Conservation (phyloP, 192 early-diverging fungal species). For the Mortierella claussenii region DNA sequence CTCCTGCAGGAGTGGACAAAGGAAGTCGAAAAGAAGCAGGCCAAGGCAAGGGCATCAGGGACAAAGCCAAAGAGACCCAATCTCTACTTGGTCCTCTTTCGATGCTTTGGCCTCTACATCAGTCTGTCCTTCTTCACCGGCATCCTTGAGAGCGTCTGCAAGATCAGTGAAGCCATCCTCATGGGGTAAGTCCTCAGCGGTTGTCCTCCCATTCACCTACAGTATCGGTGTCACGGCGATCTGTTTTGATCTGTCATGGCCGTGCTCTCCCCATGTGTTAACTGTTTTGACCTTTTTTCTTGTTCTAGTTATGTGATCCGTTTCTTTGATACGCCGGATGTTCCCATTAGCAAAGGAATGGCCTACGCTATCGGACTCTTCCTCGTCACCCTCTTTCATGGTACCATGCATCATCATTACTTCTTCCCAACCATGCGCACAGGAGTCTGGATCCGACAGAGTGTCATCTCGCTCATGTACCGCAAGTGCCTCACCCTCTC, state of each 20-base stretch:
- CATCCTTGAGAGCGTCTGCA: slow-evolving; percentile 38
- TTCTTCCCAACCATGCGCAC: slow-evolving; percentile 57
- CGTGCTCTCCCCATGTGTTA: not conserved
- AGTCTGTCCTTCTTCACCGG: slow-evolving; percentile 36
- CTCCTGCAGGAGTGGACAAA: slow-evolving; percentile 37
- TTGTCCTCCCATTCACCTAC: no score
- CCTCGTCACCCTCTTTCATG: slow-evolving; percentile 52
- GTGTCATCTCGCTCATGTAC: slow-evolving; percentile 53
- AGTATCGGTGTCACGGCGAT: no score
- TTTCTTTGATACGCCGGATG: slow-evolving; percentile 30
- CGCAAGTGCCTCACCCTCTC: slow-evolving; percentile 52
- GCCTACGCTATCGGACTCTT: slow-evolving; percentile 46
- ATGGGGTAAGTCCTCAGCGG: slow-evolving; percentile 41
- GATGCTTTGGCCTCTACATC: slow-evolving; percentile 50
- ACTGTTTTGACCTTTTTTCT: no score
- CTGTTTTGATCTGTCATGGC: no score
- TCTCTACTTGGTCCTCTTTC: slow-evolving; percentile 32
- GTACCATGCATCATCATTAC: slow-evolving; percentile 54
- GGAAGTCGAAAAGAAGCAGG: slow-evolving; percentile 28
- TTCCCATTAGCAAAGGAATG: slow-evolving; percentile 32
- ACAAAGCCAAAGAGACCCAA: slow-evolving; percentile 30
- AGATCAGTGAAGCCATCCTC: slow-evolving; percentile 56
- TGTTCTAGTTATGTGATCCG: slow-evolving; percentile 43
- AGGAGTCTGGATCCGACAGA: slow-evolving; percentile 45
- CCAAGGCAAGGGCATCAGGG: slow-evolving; percentile 17